phyloP scores from a whole-genome alignment of 2,329 filamentous ascomycete genomes.

The Beauveria sp. region DNA sequence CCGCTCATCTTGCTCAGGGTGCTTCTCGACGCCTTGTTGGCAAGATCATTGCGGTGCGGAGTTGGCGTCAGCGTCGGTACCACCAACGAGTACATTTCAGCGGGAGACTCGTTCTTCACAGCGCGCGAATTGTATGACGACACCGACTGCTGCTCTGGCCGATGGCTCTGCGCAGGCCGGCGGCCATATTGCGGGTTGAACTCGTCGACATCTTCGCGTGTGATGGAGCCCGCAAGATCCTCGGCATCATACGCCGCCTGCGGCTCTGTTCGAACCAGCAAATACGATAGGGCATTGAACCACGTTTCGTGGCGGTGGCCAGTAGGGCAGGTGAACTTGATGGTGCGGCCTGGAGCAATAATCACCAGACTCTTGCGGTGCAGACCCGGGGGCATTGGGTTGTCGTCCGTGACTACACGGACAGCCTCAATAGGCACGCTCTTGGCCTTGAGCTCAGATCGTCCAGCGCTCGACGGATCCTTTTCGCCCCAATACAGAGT shows the following conservation, averaged over 20 bases:
- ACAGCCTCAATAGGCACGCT: conserved; percentile 92
- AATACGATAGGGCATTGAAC: conserved; percentile 94
- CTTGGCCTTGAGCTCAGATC: conserved; percentile 70
- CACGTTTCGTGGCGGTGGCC: conserved; percentile 94
- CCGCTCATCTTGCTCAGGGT: conserved; percentile 53
- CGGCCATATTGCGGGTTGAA: conserved; percentile 64
- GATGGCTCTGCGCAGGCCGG: conserved; percentile 29
- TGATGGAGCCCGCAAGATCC: conserved; percentile 49
- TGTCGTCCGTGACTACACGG: conserved; percentile 85
- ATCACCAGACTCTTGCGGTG: conserved; percentile 91
- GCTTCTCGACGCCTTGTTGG: conserved; percentile 28
- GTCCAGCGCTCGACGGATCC: conserved; percentile 74
- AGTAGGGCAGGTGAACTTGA: conserved; percentile 93
- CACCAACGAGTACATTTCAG: conserved; percentile 39
- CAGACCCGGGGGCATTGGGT: conserved; percentile 87
- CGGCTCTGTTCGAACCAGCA: conserved; percentile 68
- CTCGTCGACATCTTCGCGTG: conserved; percentile 60
- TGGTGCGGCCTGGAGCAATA: conserved; percentile 75
- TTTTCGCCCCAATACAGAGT: conserved; percentile 95
- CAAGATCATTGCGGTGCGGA: conserved; percentile 29
- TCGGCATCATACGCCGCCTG: conserved; percentile 57
- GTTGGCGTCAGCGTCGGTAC: conserved; percentile 51
- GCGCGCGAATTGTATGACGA: conserved; percentile 75
- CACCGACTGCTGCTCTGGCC: conserved; percentile 54
- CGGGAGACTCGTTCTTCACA: conserved; percentile 58